Evolutionary conservation across 2,329 filamentous ascomycete species (phyloP), one percentile per base, ranked within the genome.

Genomic region (Thielaviopsis musarum): DNA sequence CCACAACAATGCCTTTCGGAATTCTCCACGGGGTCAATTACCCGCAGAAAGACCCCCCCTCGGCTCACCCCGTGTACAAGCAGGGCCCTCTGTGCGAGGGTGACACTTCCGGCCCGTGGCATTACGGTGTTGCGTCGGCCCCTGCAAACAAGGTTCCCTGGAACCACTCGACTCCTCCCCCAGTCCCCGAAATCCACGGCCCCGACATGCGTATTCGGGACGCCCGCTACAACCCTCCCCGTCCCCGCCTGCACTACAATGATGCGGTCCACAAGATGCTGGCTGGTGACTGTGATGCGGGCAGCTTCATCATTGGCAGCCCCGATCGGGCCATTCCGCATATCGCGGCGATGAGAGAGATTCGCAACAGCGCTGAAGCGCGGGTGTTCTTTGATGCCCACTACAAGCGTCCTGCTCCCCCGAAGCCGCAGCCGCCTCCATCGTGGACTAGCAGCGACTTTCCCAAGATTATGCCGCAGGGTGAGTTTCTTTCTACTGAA

Each of bases 241-340:
- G 53, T 15, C 45, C 57, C 22, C 54, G 51, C 15, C 56, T 61
- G 28, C 59, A 61, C 48, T 61, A 41, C 30, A 57, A 55, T 15
- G 48, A 58, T 26, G 56, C 52, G 15, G 21, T 61, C 5, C 59
- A 59, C 52, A 52, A 49, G 17, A 61, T 61, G 56, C 54, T 58
- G 3, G 53, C 56, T 38, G 59, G 56, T n/a, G 59, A 61, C 26
- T 53, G 59, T 24, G 59, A 61, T 49, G 59, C 56, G 28, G 56
- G 54, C 15, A 61, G 49, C 22, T 61, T 61, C 21, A 56, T 59
- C 41, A 57, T 61, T 56, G 59, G 59, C 15, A 56, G 55, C 13
- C 59, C 59, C n/a, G 56, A 54, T 22, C 45, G 56, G 28, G 53
- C 56, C 19, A 30, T 48, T 7, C 52, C 57, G 0, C 59, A 57